A percentile compares a stretch with the other conserved stretches of the same genome.
These are phyloP conservation scores for Pyrenophora seminiperda DNA, from an alignment of 2,329 filamentous ascomycete genomes.

Conservation along the genomic window DNA sequence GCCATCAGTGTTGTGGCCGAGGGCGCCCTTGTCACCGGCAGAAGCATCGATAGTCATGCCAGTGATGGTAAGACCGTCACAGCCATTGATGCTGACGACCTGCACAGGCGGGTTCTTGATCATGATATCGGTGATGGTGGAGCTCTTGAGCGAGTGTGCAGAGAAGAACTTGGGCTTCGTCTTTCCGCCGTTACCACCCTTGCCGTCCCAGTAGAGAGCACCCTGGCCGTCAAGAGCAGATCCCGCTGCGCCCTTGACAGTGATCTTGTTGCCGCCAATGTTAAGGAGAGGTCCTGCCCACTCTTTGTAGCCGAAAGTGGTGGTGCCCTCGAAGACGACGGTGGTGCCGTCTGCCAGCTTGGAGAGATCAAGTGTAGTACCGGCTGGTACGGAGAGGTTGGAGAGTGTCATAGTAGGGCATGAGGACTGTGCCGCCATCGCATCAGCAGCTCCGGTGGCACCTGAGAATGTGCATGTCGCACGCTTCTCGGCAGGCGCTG, in stretches of 20 bases:
- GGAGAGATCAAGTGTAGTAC: slow-evolving; percentile 63
- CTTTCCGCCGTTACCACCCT: slow-evolving; percentile 55
- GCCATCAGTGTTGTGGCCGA: slow-evolving; percentile 59
- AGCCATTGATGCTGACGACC: slow-evolving; percentile 54
- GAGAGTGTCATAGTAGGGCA: slow-evolving; percentile 63
- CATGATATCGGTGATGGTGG: slow-evolving; percentile 56
- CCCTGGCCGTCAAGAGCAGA: slow-evolving; percentile 63
- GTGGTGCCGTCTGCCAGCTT: slow-evolving; percentile 56
- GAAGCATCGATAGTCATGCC: slow-evolving; percentile 62
- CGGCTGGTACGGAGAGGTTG: slow-evolving; percentile 61
- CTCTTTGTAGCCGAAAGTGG: slow-evolving; percentile 68
- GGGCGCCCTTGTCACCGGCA: slow-evolving; percentile 52
- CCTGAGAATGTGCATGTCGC: slow-evolving; percentile 59
- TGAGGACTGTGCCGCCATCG: slow-evolving; percentile 54
- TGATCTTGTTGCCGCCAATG: slow-evolving; percentile 63
- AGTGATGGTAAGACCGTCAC: slow-evolving; percentile 52
- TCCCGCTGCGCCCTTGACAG: slow-evolving; percentile 62
- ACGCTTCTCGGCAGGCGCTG: slow-evolving; percentile 33
- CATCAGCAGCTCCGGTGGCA: slow-evolving; percentile 50
- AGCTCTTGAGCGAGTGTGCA: slow-evolving; percentile 58
- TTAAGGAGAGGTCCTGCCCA: slow-evolving; percentile 68
- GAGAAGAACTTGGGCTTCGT: slow-evolving; percentile 58
- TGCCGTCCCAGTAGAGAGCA: slow-evolving; percentile 57
- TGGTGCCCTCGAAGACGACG: slow-evolving; percentile 67
- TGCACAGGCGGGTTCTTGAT: slow-evolving; percentile 62